These are phyloP conservation scores for Saturnispora ahearnii DNA, from an alignment of 805 yeast genomes.

Conservation along the genomic window DNA sequence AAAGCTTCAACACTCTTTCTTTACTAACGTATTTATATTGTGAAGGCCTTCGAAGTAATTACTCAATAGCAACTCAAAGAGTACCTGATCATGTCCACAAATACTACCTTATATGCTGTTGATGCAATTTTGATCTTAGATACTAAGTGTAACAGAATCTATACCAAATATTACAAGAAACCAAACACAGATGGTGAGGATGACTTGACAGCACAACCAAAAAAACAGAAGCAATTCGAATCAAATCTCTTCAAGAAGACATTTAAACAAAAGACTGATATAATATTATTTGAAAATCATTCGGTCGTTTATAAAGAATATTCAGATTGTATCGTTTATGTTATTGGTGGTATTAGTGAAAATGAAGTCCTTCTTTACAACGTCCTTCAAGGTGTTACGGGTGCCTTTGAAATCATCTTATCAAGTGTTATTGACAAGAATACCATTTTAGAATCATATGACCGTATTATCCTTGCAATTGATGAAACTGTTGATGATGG, in stretches of 20 bases:
- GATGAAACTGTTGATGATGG: conserved; percentile 96
- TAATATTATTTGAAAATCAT: conserved; percentile 68
- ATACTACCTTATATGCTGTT: conserved; percentile 65
- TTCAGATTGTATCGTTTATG: conserved; percentile 62
- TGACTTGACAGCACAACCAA: conserved; percentile 26
- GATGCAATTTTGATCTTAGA: conserved; percentile 77
- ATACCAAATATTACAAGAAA: conserved; percentile 74
- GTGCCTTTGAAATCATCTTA: conserved; percentile 71
- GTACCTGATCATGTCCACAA: conserved; percentile 17
- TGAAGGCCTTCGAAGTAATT: not conserved
- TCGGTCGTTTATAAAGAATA: conserved; percentile 81
- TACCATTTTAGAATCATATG: conserved; percentile 73
- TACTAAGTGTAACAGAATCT: conserved; percentile 68
- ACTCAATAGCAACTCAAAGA: not conserved
- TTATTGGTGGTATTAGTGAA: conserved; percentile 71
- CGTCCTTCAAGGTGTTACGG: conserved; percentile 67
- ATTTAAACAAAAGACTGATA: conserved; percentile 72
- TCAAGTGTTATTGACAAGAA: conserved; percentile 66
- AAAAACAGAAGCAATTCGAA: conserved; percentile 74
- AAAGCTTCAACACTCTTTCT: not conserved
- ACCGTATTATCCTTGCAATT: conserved; percentile 72
- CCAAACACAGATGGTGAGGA: conserved; percentile 39
- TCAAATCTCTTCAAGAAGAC: conserved; percentile 61
- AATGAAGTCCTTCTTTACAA: conserved; percentile 76
- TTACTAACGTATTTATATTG: conserved; percentile 1